Base-by-base conservation (phyloP, 305 asterid species). In the Fraxinus dipetala region DNA sequence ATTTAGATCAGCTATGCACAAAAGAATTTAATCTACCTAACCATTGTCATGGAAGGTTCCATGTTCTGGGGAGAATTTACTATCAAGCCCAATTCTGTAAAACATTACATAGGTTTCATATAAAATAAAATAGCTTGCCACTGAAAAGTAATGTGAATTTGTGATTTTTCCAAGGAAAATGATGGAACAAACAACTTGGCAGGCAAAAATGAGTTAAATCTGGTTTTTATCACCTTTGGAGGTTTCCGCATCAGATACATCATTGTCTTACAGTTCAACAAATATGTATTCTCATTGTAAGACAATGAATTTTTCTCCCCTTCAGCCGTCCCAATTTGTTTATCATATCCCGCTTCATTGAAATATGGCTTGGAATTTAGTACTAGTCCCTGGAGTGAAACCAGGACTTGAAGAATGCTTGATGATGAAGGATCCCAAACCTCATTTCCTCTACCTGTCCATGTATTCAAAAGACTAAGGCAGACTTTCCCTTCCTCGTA, bases 401-500 rank as follows among this genome's bases (percentile, higher is more conserved):
- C 99, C 72, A 96, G 92, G 51, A 96, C 97, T 89, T 94, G 99
- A 87, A 96, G 98, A 87, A 94, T 96, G 90, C 97, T 96, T 0
- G 98, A 93, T n/a, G 98, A 90, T 80, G 97, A 89, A 83, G 97
- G 86, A 89, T 96, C 98, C 99, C 98, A 96, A 48, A 93, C 91
- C 88, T 96, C 99, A 70, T 94, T 96, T 82, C 98, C 99, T 87
- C 91, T 92, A 56, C 99, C 99, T 7, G 97, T 88, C 99, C 99
- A 94, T 20, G 99, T 96, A 84, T 96, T 96, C 85, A 96, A 83
- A 67, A 96, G 95, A 87, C 99, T 94, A 30, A 96, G 97, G 88
- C 98, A 96, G 84, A 94, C 98, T 88, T 96, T 94, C 73, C 98
- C 98, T 83, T 96, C 98, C 94, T 94, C 97, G 2, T 94, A 96